These are phyloP conservation scores for Mortierella sp. DNA, from an alignment of 371 early-diverging fungal genomes.

Conservation along the genomic window DNA sequence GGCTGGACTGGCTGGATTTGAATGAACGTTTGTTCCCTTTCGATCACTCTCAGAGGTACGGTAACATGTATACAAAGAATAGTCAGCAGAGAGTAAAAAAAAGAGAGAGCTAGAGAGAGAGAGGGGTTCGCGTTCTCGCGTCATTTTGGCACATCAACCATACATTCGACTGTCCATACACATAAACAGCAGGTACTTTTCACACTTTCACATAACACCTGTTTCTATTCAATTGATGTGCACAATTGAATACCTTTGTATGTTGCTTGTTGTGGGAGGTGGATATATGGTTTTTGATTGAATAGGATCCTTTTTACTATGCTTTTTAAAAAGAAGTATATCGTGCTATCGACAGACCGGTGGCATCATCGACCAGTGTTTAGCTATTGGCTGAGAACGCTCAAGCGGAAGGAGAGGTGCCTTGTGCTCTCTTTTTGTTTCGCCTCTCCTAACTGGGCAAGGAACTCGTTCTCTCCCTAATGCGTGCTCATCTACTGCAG, in stretches of 20 bases:
- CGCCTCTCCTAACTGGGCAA: conserved; percentile 6
- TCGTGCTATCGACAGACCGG: conserved; percentile 3
- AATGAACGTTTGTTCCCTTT: background rate
- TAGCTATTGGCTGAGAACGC: conserved; percentile 1
- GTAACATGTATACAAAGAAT: background rate
- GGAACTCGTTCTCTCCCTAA: background rate
- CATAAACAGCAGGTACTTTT: background rate
- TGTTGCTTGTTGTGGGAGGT: background rate
- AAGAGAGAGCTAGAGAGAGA: too few relatives aligned
- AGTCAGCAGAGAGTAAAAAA: too few relatives aligned
- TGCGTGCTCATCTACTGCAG: conserved; percentile 16
- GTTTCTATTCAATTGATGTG: background rate
- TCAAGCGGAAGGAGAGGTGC: conserved; percentile 1
- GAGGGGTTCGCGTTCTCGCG: conserved; percentile 27
- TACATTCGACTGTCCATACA: background rate
- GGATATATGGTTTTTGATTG: background rate
- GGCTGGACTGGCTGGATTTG: background rate
- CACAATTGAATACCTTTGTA: background rate
- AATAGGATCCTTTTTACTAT: background rate
- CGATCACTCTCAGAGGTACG: background rate
- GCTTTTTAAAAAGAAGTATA: background rate
- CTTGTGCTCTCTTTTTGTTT: conserved; percentile 6
- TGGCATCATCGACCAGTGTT: conserved; percentile 11
- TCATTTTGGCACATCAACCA: conserved; percentile 25
- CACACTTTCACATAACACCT: background rate